Evolutionary conservation across 495 filamentous ascomycete genomes (phyloP).

Genomic region (Aspergillus nidulans): DNA sequence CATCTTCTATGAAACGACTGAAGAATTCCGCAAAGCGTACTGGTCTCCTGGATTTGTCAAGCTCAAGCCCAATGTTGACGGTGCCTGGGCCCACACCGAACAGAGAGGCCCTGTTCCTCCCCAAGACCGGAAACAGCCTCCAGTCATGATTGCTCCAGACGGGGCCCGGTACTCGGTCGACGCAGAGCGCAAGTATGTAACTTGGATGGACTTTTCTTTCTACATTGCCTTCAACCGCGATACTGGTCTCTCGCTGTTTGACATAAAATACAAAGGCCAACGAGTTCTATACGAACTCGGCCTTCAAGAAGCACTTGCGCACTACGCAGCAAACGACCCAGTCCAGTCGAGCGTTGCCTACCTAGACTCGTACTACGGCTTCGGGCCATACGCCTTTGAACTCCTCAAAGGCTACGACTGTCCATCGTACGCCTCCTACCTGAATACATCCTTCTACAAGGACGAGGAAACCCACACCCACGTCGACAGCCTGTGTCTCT

Average conservation of each 20-base stretch:
- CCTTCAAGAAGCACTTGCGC: slow-evolving; percentile 16
- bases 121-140: slow-evolving; percentile 13
- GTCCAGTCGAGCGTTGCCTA: slow-evolving; percentile 15
- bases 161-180: slow-evolving; percentile 15
- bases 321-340: slow-evolving; percentile 16
- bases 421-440: slow-evolving; percentile 15
- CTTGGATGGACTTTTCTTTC: slow-evolving; percentile 19
- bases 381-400: slow-evolving; percentile 14
- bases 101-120: slow-evolving; percentile 11
- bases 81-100: slow-evolving; percentile 15
- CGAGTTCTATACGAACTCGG: slow-evolving; percentile 16
- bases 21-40: slow-evolving; percentile 14
- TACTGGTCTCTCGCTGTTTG: slow-evolving; percentile 13
- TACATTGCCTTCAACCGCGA: slow-evolving; percentile 16
- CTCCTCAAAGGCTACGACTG: slow-evolving; percentile 18
- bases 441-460: slow-evolving; percentile 16
- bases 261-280: slow-evolving; percentile 16
- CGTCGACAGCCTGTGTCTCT: slow-evolving; percentile 16
- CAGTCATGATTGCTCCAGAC: slow-evolving; percentile 11
- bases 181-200: slow-evolving; percentile 13
- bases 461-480: slow-evolving; percentile 14
- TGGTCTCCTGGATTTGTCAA: slow-evolving; percentile 16
- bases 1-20: slow-evolving; percentile 17
- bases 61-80: slow-evolving; percentile 12
- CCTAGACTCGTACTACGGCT: slow-evolving; percentile 18